Evolutionary conservation across 108 stramenopile genomes (phyloP).

Genomic region (Schizochytrium sp.): DNA sequence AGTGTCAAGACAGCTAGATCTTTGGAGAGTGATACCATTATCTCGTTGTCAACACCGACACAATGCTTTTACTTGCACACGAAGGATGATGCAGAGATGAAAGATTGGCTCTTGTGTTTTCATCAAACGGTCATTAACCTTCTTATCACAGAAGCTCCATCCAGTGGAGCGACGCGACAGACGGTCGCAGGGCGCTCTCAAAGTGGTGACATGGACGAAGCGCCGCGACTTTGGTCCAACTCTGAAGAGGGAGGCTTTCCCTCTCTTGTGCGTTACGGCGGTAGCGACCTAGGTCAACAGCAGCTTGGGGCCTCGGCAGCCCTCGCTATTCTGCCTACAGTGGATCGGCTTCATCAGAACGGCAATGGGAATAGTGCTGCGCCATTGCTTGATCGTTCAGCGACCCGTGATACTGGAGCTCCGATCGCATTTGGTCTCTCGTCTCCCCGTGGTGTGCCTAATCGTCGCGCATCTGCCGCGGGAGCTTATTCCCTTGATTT

Average conservation of each 20-base stretch:
- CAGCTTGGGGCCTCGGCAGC: background rate
- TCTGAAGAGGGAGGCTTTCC: background rate
- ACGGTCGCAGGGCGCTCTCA: conserved; percentile 7
- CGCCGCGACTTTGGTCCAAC: background rate
- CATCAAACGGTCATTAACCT: conserved; percentile 29
- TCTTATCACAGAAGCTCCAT: background rate
- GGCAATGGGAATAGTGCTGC: too few relatives aligned
- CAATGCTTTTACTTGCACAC: conserved; percentile 32
- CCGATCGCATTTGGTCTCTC: too few relatives aligned
- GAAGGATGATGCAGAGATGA: conserved; percentile 20
- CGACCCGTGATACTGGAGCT: too few relatives aligned
- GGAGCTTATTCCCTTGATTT: background rate
- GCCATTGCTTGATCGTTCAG: too few relatives aligned
- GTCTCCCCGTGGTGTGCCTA: too few relatives aligned
- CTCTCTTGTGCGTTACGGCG: background rate
- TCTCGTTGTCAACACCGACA: background rate
- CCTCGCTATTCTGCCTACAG: background rate
- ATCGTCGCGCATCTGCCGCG: background rate
- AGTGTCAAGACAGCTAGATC: conserved; percentile 50
- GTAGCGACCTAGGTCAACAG: background rate
- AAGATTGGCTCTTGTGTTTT: conserved; percentile 25
- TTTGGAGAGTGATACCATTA: conserved; percentile 40
- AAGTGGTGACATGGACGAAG: conserved; percentile 40
- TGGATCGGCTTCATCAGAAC: background rate
- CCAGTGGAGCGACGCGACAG: background rate